A percentile compares a stretch with the other conserved stretches of the same genome.
Conservation (phyloP, 1,139 yeast genomes). For the Yamadazyma buinensis region DNA sequence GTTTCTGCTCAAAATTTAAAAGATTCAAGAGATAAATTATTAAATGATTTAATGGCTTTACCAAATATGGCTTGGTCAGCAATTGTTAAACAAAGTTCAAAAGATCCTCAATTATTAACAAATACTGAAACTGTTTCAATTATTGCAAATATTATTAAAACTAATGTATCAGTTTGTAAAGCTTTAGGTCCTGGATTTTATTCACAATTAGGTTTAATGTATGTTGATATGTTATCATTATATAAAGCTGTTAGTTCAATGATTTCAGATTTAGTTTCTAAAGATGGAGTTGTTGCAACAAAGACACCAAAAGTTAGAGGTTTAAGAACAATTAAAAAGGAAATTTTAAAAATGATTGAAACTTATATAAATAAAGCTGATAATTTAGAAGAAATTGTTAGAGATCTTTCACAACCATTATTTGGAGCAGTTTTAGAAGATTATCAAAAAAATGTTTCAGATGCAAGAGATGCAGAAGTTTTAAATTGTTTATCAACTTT, state of each 20-base stretch:
- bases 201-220: conserved; percentile 82
- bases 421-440: conserved; percentile 86
- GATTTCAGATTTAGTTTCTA: conserved; percentile 77
- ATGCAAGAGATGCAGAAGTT: conserved; percentile 97
- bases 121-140: conserved; percentile 89
- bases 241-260: conserved; percentile 89
- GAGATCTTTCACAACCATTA: conserved; percentile 79
- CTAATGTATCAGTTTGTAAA: conserved; percentile 90
- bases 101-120: conserved; percentile 77
- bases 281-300: conserved; percentile 82
- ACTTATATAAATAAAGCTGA: conserved; percentile 86
- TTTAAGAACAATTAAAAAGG: conserved; percentile 93
- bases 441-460: conserved; percentile 84
- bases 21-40: conserved; percentile 65
- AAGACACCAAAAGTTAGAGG: conserved; percentile 96
- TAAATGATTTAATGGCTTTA: conserved; percentile 77
- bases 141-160: conserved; percentile 88
- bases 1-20: conserved; percentile 72
- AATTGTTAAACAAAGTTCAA: conserved; percentile 82
- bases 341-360: conserved; percentile 84
- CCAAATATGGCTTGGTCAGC: conserved; percentile 96
- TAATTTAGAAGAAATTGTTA: conserved; percentile 80
- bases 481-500: conserved; percentile 91
- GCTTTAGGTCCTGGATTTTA: conserved; percentile 91
- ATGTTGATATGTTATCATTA: conserved; percentile 83